Percentiles rank a stretch among this genome's conserved stretches.
Conservation (phyloP, 768 basidiomycete species). For the Cyclocybe aegerita region DNA sequence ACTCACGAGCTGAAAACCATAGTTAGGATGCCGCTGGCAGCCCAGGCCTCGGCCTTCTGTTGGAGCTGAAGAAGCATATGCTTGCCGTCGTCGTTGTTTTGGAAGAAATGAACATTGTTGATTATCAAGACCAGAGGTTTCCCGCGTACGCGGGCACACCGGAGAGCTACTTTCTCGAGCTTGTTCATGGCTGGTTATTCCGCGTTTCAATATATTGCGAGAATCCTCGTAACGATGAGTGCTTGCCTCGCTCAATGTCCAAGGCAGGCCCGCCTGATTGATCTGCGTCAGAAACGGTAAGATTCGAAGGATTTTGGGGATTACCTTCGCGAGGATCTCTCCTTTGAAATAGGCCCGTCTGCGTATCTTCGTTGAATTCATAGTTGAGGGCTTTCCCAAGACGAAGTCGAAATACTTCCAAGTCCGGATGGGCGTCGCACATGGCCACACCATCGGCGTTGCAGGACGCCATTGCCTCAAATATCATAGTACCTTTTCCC, state of each 20-base stretch:
- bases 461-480: conserved; percentile 76
- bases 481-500: conserved; percentile 81
- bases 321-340: conserved; percentile 79
- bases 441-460: conserved; percentile 71
- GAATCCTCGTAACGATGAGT: not conserved
- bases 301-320: not conserved
- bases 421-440: conserved; percentile 83
- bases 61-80: conserved; percentile 85
- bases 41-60: conserved; percentile 85
- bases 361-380: conserved; percentile 83
- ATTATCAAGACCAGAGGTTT: conserved; percentile 78
- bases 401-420: conserved; percentile 83
- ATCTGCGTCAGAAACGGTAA: not conserved
- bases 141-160: conserved; percentile 51
- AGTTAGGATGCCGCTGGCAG: conserved; percentile 74
- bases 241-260: conserved; percentile 75
- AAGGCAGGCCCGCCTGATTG: conserved; percentile 65
- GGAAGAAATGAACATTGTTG: conserved; percentile 76
- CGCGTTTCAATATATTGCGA: not conserved
- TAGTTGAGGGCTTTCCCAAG: conserved; percentile 86
- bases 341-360: conserved; percentile 77
- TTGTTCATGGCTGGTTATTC: conserved; percentile 65
- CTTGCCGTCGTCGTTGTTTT: conserved; percentile 74
- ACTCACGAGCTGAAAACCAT: conserved; percentile 76
- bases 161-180: conserved; percentile 81